A percentile compares a stretch with the other conserved stretches of the same genome.
These are phyloP conservation scores for Helichrysum umbraculigerum DNA, from an alignment of 129 eudicot genomes.

Conservation along the genomic window DNA sequence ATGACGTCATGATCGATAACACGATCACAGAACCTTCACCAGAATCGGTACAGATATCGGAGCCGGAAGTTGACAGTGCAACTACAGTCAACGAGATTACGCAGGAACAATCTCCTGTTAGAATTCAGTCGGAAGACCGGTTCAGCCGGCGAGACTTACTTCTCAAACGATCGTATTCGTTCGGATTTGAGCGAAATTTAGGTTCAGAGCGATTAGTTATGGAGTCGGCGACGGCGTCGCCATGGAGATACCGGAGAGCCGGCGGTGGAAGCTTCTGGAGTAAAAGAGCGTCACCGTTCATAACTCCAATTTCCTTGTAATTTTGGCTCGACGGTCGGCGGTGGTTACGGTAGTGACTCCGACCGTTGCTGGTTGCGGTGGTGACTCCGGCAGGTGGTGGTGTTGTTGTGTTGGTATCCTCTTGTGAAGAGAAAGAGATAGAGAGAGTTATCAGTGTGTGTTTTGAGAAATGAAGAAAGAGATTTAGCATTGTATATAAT, in stretches of 20 bases:
- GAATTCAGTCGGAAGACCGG: slow-evolving; percentile 51
- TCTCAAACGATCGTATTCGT: slow-evolving; percentile 81
- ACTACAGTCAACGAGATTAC: slow-evolving; percentile 43
- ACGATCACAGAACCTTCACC: slow-evolving; percentile 46
- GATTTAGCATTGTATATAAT: too few relatives aligned
- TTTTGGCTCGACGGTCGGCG: too few relatives aligned
- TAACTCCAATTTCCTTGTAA: too few relatives aligned
- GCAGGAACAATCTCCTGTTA: slow-evolving; percentile 48
- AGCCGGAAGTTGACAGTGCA: slow-evolving; percentile 37
- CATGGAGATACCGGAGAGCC: slow-evolving; percentile 61
- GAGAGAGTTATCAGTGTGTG: too few relatives aligned
- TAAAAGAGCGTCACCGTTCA: slow-evolving; percentile 83
- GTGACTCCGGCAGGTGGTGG: too few relatives aligned
- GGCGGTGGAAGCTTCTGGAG: slow-evolving; percentile 77
- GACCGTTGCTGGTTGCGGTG: too few relatives aligned
- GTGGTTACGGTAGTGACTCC: too few relatives aligned
- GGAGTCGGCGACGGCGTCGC: slow-evolving; percentile 80
- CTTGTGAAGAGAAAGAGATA: too few relatives aligned
- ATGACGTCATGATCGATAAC: slow-evolving; percentile 67
- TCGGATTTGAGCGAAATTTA: slow-evolving; percentile 83
- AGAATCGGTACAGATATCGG: slow-evolving; percentile 13
- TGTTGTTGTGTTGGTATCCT: too few relatives aligned
- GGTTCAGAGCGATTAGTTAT: slow-evolving; percentile 73
- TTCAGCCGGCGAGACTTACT: slow-evolving; percentile 56
- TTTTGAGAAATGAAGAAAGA: too few relatives aligned